These are phyloP conservation scores for Chlamydomonas reinhardtii DNA, from an alignment of 163 green algal genomes.

Conservation along the genomic window DNA sequence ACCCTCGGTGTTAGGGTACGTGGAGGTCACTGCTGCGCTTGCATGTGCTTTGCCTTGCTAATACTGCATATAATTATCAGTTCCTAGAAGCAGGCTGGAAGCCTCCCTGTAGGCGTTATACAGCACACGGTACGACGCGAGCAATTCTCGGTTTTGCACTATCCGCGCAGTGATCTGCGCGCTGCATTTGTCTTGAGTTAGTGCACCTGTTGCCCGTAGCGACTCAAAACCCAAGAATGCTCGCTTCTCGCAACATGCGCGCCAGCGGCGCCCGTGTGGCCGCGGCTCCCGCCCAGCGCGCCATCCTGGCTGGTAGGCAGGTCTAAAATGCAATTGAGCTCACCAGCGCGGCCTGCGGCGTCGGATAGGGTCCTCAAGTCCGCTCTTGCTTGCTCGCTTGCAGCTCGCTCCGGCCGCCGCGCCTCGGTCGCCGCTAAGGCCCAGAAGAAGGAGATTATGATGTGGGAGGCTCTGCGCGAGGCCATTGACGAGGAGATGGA, in stretches of 20 bases:
- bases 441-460: conserved; percentile 85
- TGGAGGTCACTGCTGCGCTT: too few species aligned
- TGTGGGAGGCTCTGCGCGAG: conserved; percentile 95
- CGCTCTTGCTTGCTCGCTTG: neutral
- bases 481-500: conserved; percentile 97
- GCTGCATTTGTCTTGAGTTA: too few species aligned
- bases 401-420: conserved; percentile 32
- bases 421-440: conserved; percentile 32
- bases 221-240: conserved; percentile 16
- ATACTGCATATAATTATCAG: too few species aligned
- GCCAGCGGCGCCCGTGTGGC: conserved; percentile 1
- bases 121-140: too few species aligned
- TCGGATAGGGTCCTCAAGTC: too few species aligned
- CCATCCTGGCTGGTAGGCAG: conserved; percentile 11
- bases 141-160: too few species aligned
- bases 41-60: too few species aligned
- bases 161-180: too few species aligned
- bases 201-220: neutral
- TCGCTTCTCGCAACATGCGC: conserved; percentile 36
- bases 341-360: neutral
- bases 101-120: too few species aligned
- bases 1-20: too few species aligned
- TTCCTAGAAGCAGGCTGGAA: too few species aligned
- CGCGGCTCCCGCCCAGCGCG: conserved; percentile 21
- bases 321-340: neutral